phyloP scores from a whole-genome alignment of 495 filamentous ascomycete genomes.

The Trichoderma parareesei region DNA sequence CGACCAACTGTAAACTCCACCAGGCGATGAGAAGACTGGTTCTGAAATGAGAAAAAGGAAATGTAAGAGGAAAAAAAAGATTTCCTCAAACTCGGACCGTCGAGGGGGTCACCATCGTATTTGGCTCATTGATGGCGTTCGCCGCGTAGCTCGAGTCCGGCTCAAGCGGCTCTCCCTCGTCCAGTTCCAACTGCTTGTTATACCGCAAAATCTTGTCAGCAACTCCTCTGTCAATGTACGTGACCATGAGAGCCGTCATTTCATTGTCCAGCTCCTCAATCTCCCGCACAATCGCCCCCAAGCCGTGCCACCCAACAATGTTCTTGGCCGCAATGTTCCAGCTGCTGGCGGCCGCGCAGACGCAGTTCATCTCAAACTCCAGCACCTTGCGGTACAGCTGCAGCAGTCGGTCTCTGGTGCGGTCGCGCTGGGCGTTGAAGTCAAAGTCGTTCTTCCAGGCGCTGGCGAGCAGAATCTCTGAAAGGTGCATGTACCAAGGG shows the following conservation, averaged over 20 bases:
- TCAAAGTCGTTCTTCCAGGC: background rate
- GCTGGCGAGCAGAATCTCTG: background rate
- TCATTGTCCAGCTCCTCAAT: slow-evolving; percentile 1
- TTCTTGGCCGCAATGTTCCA: slow-evolving; percentile 9
- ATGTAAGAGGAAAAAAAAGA: background rate
- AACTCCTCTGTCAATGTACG: background rate
- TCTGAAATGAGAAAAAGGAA: too few relatives aligned
- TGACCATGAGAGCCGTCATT: background rate
- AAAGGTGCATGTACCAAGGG: slow-evolving; percentile 12
- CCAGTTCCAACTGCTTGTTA: slow-evolving; percentile 1
- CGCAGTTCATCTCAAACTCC: slow-evolving; percentile 12
- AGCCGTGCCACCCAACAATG: background rate
- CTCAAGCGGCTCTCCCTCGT: background rate
- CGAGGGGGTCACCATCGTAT: background rate
- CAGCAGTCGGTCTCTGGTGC: background rate
- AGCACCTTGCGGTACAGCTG: slow-evolving; percentile 8
- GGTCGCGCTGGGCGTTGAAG: background rate
- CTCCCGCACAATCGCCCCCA: background rate
- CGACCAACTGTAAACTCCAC: too few relatives aligned
- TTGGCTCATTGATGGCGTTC: background rate
- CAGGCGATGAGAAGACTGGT: too few relatives aligned
- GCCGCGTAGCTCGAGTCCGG: background rate
- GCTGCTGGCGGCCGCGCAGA: slow-evolving; percentile 10
- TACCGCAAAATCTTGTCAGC: background rate
- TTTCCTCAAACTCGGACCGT: background rate